phyloP scores from a whole-genome alignment of 78 protist genomes.

The Dictyostelium discoideum region DNA sequence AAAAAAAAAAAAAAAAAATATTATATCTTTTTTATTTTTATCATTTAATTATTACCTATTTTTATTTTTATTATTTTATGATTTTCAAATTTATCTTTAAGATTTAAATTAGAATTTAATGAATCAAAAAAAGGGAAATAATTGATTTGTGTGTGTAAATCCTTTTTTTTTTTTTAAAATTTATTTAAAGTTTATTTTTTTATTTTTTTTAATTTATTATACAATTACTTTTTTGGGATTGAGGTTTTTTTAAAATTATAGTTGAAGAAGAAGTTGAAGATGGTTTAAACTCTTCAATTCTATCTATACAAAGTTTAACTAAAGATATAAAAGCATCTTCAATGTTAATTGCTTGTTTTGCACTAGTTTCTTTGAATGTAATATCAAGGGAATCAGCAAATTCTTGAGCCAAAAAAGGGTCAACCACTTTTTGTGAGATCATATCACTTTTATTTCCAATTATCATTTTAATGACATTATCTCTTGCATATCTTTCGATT shows the following conservation, averaged over 20 bases:
- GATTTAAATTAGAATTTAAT: no score
- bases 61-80: no score
- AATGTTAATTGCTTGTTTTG: neutral
- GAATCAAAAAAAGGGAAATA: no score
- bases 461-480: neutral
- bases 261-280: neutral
- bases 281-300: neutral
- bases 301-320: neutral
- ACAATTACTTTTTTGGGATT: neutral
- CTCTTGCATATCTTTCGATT: neutral
- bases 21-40: no score
- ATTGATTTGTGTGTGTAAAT: no score
- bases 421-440: neutral
- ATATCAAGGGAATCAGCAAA: neutral
- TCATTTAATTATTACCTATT: no score
- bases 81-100: no score
- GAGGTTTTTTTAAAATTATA: neutral
- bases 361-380: neutral
- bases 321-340: neutral
- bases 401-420: neutral
- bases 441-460: neutral
- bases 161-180: no score
- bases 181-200: no score
- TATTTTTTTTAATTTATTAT: no score
- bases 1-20: no score